Evolutionary conservation across 2,329 filamentous ascomycete species (phyloP).

Genomic region (Arthroderma uncinatum): DNA sequence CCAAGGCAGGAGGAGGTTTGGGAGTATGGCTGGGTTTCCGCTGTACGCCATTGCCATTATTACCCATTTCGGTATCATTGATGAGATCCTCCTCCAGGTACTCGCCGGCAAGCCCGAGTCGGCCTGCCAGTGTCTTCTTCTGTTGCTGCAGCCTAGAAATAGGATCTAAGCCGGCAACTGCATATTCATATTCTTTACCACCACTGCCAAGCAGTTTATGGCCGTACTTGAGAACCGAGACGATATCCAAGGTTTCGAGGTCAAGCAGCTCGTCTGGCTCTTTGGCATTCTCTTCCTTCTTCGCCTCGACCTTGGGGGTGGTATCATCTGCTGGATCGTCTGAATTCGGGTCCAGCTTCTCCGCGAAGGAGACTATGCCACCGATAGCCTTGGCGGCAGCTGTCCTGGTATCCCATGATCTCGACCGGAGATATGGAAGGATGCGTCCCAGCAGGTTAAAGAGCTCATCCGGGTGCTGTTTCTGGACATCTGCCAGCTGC

Average conservation of each 20-base stretch:
- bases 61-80: slow-evolving; percentile 43
- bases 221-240: slow-evolving; percentile 68
- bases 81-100: slow-evolving; percentile 77
- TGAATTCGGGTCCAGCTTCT: slow-evolving; percentile 75
- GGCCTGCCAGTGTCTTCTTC: slow-evolving; percentile 73
- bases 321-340: slow-evolving; percentile 48
- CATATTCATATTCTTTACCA: slow-evolving; percentile 72
- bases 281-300: slow-evolving; percentile 27
- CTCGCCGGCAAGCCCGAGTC: slow-evolving; percentile 74
- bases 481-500: slow-evolving; percentile 94
- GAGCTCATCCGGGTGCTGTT: slow-evolving; percentile 91
- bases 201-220: slow-evolving; percentile 73
- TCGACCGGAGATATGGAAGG: slow-evolving; percentile 87
- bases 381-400: slow-evolving; percentile 90
- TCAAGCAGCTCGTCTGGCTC: slow-evolving; percentile 52
- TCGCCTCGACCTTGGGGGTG: slow-evolving; percentile 35
- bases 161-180: slow-evolving; percentile 69
- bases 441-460: slow-evolving; percentile 91
- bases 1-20: slow-evolving; percentile 35
- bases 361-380: slow-evolving; percentile 82
- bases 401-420: slow-evolving; percentile 92
- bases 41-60: background rate
- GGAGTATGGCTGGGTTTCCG: background rate
- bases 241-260: slow-evolving; percentile 65
- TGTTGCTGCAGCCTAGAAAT: slow-evolving; percentile 70